Percentiles rank a stretch among this genome's conserved stretches.
Conservation (phyloP, 192 early-diverging fungal genomes). For the Cetraspora pellucida region DNA sequence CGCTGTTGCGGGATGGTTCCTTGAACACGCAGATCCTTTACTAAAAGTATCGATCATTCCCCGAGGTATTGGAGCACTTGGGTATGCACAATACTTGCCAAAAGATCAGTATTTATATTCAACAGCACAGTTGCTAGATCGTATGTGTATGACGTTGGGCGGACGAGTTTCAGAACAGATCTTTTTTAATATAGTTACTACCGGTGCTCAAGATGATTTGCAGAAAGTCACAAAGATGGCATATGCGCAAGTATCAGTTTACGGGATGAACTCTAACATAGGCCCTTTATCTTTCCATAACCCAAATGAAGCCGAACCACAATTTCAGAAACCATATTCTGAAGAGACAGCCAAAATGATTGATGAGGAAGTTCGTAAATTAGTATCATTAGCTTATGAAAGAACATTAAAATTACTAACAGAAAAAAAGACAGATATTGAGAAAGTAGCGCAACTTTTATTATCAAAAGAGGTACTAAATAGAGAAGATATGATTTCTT, state of each 20-base stretch:
- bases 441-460: constrained; percentile 89
- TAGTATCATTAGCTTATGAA: constrained; percentile 80
- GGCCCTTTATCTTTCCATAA: constrained; percentile 86
- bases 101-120: constrained; percentile 97
- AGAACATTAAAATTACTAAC: constrained; percentile 83
- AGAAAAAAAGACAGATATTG: constrained; percentile 82
- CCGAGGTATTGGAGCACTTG: constrained; percentile 90
- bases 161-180: constrained; percentile 88
- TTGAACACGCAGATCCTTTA: constrained; percentile 93
- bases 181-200: constrained; percentile 93
- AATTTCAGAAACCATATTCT: constrained; percentile 95
- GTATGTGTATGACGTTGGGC: constrained; percentile 88
- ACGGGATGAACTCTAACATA: constrained; percentile 90
- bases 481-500: constrained; percentile 91
- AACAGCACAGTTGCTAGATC: constrained; percentile 86
- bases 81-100: constrained; percentile 99
- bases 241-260: constrained; percentile 91
- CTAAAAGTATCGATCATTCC: constrained; percentile 99
- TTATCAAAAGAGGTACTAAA: constrained; percentile 97
- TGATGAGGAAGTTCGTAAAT: constrained; percentile 88
- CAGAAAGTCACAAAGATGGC: constrained; percentile 97
- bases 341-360: constrained; percentile 94
- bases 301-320: constrained; percentile 64
- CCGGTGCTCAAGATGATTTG: constrained; percentile 97
- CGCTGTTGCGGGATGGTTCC: constrained; percentile 97